Evolutionary conservation across 768 basidiomycete genomes (phyloP).

Genomic region (Amanita molliuscula): DNA sequence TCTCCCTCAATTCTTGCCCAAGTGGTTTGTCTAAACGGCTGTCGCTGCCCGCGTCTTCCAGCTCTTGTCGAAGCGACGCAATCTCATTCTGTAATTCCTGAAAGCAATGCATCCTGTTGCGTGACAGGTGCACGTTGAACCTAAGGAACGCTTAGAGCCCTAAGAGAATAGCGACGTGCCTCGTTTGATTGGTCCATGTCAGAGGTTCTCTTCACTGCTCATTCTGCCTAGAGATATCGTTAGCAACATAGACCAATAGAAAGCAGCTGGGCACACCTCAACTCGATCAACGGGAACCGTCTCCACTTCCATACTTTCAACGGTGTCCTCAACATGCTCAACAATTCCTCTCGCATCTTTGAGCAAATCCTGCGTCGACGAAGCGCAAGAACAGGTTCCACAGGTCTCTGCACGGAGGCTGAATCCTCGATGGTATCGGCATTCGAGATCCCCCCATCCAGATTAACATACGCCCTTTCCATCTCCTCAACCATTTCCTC

Average conservation of each 20-base stretch:
- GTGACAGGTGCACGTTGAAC: neutral
- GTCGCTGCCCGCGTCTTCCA: slow-evolving; percentile 9
- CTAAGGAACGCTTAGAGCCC: neutral
- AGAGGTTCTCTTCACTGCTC: neutral
- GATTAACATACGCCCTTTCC: slow-evolving; percentile 15
- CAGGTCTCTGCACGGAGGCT: neutral
- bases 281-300: neutral
- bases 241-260: neutral
- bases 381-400: slow-evolving; percentile 9
- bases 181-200: neutral
- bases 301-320: neutral
- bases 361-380: slow-evolving; percentile 43
- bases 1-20: slow-evolving; percentile 11
- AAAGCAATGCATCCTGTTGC: neutral
- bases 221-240: neutral
- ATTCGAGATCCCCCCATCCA: slow-evolving; percentile 13
- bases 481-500: slow-evolving; percentile 10
- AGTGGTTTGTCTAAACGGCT: slow-evolving; percentile 11
- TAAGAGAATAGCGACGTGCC: neutral
- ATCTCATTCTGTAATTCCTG: slow-evolving; percentile 13
- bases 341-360: slow-evolving; percentile 11
- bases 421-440: neutral
- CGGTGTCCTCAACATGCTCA: neutral
- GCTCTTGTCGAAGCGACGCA: slow-evolving; percentile 12
- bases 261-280: neutral